Percentiles rank a stretch among this genome's conserved stretches.
Evolutionary conservation across 352 stramenopile species (phyloP).

Genomic region (Pseudoperonospora humuli): DNA sequence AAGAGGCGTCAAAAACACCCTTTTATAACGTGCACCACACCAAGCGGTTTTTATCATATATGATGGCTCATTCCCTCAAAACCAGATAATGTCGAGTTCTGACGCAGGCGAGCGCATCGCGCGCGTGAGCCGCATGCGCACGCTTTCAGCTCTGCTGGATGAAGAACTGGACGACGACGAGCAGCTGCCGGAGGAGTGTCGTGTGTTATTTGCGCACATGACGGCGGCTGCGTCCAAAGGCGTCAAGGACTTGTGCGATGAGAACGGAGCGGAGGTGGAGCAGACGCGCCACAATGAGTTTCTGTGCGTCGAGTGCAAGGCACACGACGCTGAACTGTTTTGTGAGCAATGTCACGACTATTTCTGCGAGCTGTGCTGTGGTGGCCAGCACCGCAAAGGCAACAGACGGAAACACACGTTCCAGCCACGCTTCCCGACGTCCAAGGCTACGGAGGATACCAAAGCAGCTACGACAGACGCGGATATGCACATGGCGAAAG

Average conservation of each 20-base stretch:
- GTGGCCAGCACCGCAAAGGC: conserved; percentile 80
- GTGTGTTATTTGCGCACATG: conserved; percentile 38
- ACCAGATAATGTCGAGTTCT: too few species aligned
- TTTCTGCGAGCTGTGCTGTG: conserved; percentile 80
- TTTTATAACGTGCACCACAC: neutral
- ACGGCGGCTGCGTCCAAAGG: conserved; percentile 14
- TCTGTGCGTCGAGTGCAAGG: conserved; percentile 62
- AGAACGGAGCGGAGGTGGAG: conserved; percentile 22
- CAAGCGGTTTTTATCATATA: neutral
- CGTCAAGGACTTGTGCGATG: conserved; percentile 13
- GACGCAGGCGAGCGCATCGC: conserved; percentile 30
- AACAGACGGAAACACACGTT: conserved; percentile 69
- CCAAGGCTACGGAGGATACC: conserved; percentile 7
- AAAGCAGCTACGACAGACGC: conserved; percentile 2
- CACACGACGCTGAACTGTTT: conserved; percentile 62
- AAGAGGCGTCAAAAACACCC: too few species aligned
- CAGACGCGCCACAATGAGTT: conserved; percentile 35
- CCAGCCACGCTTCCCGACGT: conserved; percentile 45
- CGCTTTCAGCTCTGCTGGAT: conserved; percentile 73
- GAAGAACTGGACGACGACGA: conserved; percentile 52
- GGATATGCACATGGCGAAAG: conserved; percentile 15
- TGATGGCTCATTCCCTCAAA: too few species aligned
- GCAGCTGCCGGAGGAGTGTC: conserved; percentile 37
- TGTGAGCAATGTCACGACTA: conserved; percentile 87
- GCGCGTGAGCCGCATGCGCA: conserved; percentile 64